Evolutionary conservation across 768 basidiomycete genomes (phyloP).

Genomic region (Tulasnella sp.): DNA sequence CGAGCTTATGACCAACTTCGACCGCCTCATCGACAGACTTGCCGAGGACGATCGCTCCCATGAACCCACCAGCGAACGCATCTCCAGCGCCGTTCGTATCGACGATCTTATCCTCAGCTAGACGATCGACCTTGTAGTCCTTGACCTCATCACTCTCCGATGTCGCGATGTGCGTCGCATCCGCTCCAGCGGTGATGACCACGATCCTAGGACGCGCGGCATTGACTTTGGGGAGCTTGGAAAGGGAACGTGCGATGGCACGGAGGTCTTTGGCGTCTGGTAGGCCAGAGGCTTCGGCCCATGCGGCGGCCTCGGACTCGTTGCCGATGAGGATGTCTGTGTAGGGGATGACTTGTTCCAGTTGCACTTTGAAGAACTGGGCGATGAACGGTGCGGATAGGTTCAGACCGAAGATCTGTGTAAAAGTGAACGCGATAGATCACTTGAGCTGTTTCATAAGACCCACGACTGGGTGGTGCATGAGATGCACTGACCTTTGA

Average conservation of each 20-base stretch:
- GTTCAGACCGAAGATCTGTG: slow-evolving; percentile 79
- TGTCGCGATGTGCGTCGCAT: slow-evolving; percentile 65
- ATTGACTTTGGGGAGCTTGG: slow-evolving; percentile 61
- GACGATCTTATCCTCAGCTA: slow-evolving; percentile 58
- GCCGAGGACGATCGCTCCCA: slow-evolving; percentile 72
- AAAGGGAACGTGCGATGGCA: slow-evolving; percentile 63
- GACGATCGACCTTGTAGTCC: slow-evolving; percentile 42
- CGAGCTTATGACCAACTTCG: slow-evolving; percentile 77
- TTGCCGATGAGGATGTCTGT: slow-evolving; percentile 92
- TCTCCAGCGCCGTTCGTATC: slow-evolving; percentile 99
- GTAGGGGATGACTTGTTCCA: slow-evolving; percentile 72
- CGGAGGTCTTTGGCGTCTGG: slow-evolving; percentile 40
- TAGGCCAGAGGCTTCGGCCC: slow-evolving; percentile 61
- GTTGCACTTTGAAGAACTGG: slow-evolving; percentile 77
- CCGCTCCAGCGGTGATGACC: slow-evolving; percentile 81
- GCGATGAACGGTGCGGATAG: slow-evolving; percentile 96
- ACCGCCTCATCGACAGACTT: slow-evolving; percentile 68
- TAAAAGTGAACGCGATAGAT: not conserved
- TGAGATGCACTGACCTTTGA: slow-evolving; percentile 47
- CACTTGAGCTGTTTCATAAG: too few relatives aligned
- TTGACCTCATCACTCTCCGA: slow-evolving; percentile 46
- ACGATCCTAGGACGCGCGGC: slow-evolving; percentile 65
- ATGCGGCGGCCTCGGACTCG: slow-evolving; percentile 86
- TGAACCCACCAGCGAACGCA: slow-evolving; percentile 92
- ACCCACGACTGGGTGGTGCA: not conserved